Base-by-base conservation (phyloP, 1,284 basidiomycete species). In the Heterobasidion parviporum region DNA sequence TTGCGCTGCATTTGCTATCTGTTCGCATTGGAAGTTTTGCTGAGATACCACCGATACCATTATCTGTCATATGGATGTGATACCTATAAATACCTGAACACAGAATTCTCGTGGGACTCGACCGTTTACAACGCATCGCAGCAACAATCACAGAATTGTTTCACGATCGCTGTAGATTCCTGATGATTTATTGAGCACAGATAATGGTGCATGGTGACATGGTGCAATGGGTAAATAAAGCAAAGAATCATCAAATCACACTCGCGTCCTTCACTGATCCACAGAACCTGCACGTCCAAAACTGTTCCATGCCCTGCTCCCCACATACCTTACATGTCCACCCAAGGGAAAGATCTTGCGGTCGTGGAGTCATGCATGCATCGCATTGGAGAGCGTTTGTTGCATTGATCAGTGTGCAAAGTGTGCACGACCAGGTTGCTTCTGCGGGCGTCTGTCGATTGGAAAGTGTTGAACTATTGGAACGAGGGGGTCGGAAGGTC, bases 251-350 rank as follows among this genome's bases (percentile, higher is more conserved):
- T 9, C 50, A 54, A n/a, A 51, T n/a, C 15, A 43, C 36, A 46
- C 77, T 80, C 45, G 66, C 68, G 34, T 70, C 67, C 68, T 90
- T 89, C 58, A 91, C 74, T 44, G 73, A 70, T 9, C 89, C 89
- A 64, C 91, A 93, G 58, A 75, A 78, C 14, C 70, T 67, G 71
- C 92, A 94, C 54, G 80, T 85, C 90, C 88, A 92, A 60, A 83
- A 80, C 32, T 83, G 77, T 3, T 79, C 76, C 64, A 83, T 84
- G 38, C 78, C 82, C 20, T 66, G 68, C 65, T 83, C 78, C 14
- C 82, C 82, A 59, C 91, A 93, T n/a, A 73, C 72, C 14, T 74
- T 68, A 65, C 91, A 93, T 16, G 72, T 74, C 89, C 90, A 93
- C 2, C 78, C 79, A 16, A 70, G 67, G 10, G 65, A 58, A 14